Evolutionary conservation across 192 early-diverging fungal genomes (phyloP), one percentile per base, ranked within the genome.

Genomic region (Mortierella hygrophila): DNA sequence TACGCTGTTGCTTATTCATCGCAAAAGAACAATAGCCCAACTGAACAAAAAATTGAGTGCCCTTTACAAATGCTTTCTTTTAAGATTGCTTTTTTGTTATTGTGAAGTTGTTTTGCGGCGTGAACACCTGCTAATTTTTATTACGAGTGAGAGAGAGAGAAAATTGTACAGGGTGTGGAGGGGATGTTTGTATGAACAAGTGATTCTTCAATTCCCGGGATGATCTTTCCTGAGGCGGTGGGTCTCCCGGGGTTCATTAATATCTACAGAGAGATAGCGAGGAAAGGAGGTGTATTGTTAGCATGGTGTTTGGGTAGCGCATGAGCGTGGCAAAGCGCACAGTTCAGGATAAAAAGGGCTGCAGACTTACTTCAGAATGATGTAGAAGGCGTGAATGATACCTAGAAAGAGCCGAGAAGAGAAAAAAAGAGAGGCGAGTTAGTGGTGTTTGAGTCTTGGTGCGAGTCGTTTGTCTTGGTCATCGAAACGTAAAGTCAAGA

Each of bases 311-410:
- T 26, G n/a, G n/a, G n/a, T 20, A 52, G 18, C 2, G 3, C 5
- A 21, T 52, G 5, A 52, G 18, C 44, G 13, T 15, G 44, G 13
- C 10, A 52, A 18, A 16, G 49, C 3, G 55, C n/a, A 57, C 29
- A 3, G n/a, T 29, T 32, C 15, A 29, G 4, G 1, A 47, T 15
- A 35, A 55, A 37, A n/a, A 29, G 52, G 16, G 29, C 20, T 32
- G 54, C 54, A 29, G n/a, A 16, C 52, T 40, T 88, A 88, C 79
- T 82, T 81, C 29, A 88, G 76, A 68, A 88, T 88, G 44, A 88
- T 88, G 74, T 88, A 88, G 85, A 88, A 88, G 37, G 85, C 85
- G 72, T 88, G 85, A 69, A 88, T 79, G 75, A 88, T 82, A 71
- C 85, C 85, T 88, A 78, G 21, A 49, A 38, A 18, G 41, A 5